Percentiles rank a stretch among this genome's conserved stretches.
These are phyloP conservation scores for Cladosporium oxysporum DNA, from an alignment of 2,329 filamentous ascomycete genomes.

Conservation along the genomic window DNA sequence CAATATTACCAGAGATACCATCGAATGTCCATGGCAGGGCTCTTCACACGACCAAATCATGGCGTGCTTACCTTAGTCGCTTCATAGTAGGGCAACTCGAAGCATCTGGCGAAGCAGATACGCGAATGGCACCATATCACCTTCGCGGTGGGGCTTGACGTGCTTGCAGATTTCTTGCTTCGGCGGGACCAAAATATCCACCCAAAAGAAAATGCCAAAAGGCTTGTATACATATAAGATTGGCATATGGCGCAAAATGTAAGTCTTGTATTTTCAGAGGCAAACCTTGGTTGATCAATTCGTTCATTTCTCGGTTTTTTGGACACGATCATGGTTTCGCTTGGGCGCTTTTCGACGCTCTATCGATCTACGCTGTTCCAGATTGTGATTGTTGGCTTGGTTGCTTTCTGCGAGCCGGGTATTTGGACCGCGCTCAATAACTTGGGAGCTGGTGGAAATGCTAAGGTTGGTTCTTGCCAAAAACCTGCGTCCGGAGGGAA, in stretches of 20 bases:
- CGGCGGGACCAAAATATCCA: neutral
- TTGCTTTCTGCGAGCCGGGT: conserved; percentile 69
- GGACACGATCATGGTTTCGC: neutral
- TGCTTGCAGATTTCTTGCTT: conserved; percentile 8
- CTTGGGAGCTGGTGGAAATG: conserved; percentile 67
- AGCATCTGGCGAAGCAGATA: neutral
- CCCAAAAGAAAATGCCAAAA: neutral
- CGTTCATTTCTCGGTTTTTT: neutral
- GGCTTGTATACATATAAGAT: neutral
- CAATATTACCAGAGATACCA: neutral
- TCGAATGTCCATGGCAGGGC: neutral
- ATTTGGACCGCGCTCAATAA: conserved; percentile 72
- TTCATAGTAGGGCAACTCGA: neutral
- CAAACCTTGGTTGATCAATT: neutral
- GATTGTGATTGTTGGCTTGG: conserved; percentile 67
- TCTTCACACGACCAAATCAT: neutral
- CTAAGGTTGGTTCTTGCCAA: conserved; percentile 38
- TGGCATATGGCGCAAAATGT: neutral
- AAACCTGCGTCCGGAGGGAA: too few species aligned
- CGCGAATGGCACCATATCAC: conserved; percentile 36
- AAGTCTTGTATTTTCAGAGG: neutral
- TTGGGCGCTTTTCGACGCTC: conserved; percentile 12
- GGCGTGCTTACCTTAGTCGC: conserved; percentile 1
- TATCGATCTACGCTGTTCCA: conserved; percentile 21
- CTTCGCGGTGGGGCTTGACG: conserved; percentile 17